These are phyloP conservation scores for Termitomyces sp. DNA, from an alignment of 768 basidiomycete genomes.

Conservation along the genomic window DNA sequence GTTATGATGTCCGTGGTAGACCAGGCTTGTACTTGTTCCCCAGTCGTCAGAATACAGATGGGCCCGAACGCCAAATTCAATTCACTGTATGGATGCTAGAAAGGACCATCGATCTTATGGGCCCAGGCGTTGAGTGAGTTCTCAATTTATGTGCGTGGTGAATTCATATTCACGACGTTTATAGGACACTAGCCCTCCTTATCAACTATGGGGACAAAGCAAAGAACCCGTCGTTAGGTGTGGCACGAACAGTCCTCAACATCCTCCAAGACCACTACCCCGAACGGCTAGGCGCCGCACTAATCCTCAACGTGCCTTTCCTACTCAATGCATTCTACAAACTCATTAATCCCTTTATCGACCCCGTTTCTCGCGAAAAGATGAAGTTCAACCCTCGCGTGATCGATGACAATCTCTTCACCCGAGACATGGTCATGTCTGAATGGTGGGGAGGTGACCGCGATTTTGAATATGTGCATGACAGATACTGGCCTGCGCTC, in stretches of 20 bases:
- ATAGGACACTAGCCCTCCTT: conserved; percentile 64
- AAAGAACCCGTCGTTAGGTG: conserved; percentile 46
- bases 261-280: conserved; percentile 84
- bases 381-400: conserved; percentile 72
- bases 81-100: conserved; percentile 78
- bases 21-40: conserved; percentile 69
- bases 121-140: conserved; percentile 75
- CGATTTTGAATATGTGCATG: conserved; percentile 72
- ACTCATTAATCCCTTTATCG: conserved; percentile 76
- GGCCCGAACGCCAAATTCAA: conserved; percentile 63
- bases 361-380: conserved; percentile 75
- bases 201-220: conserved; percentile 75
- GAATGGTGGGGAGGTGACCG: conserved; percentile 67
- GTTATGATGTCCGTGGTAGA: conserved; percentile 63
- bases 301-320: conserved; percentile 82
- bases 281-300: conserved; percentile 73
- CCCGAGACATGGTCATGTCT: conserved; percentile 63
- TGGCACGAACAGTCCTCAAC: conserved; percentile 44
- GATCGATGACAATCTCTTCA: conserved; percentile 64
- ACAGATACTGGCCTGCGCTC: conserved; percentile 70
- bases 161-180: not conserved
- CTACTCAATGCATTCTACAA: conserved; percentile 73
- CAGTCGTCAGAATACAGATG: conserved; percentile 76
- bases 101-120: conserved; percentile 72
- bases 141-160: not conserved